Percentiles rank a stretch among this genome's conserved stretches.
Evolutionary conservation across 2,329 filamentous ascomycete species (phyloP).

Genomic region (Aulographum hederae): DNA sequence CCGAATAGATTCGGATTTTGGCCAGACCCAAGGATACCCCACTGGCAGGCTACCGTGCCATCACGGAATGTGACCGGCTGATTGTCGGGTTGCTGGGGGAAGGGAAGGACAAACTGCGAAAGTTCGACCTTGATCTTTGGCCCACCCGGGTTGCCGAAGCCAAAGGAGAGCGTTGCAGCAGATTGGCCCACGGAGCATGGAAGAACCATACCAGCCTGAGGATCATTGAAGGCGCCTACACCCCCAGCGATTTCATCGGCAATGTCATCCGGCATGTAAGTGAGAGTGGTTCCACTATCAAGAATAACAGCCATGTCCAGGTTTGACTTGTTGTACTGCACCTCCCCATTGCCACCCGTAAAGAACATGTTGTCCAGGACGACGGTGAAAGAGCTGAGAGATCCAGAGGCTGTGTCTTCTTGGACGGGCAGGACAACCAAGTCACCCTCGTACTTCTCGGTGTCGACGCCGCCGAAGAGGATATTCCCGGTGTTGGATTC

Average conservation of each 20-base stretch:
- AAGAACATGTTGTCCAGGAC: conserved; percentile 28
- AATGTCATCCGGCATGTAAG: conserved; percentile 47
- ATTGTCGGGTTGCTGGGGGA: neutral
- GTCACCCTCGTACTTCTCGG: conserved; percentile 48
- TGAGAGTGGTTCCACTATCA: conserved; percentile 59
- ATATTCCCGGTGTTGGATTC: conserved; percentile 50
- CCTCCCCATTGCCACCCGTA: conserved; percentile 19
- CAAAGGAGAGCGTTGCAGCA: conserved; percentile 34
- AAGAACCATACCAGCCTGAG: conserved; percentile 27
- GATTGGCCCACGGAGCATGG: conserved; percentile 32
- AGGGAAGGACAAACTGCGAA: conserved; percentile 1
- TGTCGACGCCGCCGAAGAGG: conserved; percentile 68
- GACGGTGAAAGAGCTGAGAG: conserved; percentile 35
- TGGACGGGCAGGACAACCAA: conserved; percentile 45
- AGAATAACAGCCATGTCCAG: conserved; percentile 37
- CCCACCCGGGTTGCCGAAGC: conserved; percentile 31
- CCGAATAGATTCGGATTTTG: conserved; percentile 27
- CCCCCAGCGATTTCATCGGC: conserved; percentile 23
- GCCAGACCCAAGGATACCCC: neutral
- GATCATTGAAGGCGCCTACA: conserved; percentile 23
- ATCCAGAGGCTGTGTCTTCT: conserved; percentile 13
- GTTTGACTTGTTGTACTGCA: neutral
- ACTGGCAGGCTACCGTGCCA: neutral
- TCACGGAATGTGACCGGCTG: neutral
- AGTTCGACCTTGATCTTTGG: conserved; percentile 12